Evolutionary conservation across 108 stramenopile genomes (phyloP), one percentile per base, ranked within the genome.

Genomic region (Nitzschia sp.): DNA sequence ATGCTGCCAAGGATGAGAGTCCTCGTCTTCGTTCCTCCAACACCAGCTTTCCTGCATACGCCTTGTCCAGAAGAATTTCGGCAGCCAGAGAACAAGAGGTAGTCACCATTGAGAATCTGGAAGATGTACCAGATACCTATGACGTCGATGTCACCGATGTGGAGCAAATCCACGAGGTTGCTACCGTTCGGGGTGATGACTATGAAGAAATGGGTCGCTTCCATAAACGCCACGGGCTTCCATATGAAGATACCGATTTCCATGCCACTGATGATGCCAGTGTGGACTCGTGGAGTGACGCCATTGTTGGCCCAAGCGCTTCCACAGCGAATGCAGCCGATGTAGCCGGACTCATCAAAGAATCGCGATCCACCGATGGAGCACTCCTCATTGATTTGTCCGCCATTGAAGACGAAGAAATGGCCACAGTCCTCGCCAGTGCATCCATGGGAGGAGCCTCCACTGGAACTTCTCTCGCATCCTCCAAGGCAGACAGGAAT

Each of bases 221-320:
- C 15, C 42, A 44, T 15, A 29, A 22, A 37, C 62, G 71, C 10
- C 55, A 72, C 37, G 71, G 71, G n/a, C 63, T 72, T 8, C 71
- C 71, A n/a, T 72, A 72, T 24, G 71, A 72, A 50, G n/a, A 17
- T 15, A 72, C 71, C 5, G 71, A 72, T 25, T 72, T 44, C 52
- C 29, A 24, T 50, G 63, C 42, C 29, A 63, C 64, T 22, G 71
- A 57, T 12, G 71, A 72, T 24, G 70, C 44, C 17, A 56, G 67
- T 34, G 39, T 39, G 7, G 63, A 64, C 48, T 64, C 71, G 0
- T 72, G 71, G 71, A 63, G 54, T 10, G 34, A 50, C 12, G 63
- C 62, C 12, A 72, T 72, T 19, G 57, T 37, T 24, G 60, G 51
- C 0, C 37, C 12, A 10, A 29, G 37, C 34, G 29, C 20, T 17